Evolutionary conservation across 2,329 filamentous ascomycete species (phyloP).

Genomic region (Diplodia sapinea): DNA sequence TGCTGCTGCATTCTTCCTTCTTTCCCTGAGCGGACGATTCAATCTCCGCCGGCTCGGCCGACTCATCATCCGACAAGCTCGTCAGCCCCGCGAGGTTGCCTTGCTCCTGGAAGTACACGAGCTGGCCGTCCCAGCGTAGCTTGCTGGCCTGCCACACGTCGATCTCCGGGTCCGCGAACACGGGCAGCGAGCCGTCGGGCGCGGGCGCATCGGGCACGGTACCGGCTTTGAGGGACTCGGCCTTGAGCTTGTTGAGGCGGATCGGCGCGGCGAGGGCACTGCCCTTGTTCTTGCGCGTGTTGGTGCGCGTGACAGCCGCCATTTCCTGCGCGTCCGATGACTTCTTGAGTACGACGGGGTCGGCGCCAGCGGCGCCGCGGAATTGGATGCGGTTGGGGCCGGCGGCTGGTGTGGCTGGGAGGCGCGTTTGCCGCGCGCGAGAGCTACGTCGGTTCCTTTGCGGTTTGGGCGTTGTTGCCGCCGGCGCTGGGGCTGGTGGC

Average conservation of each 20-base stretch:
- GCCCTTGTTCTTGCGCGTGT: conserved; percentile 59
- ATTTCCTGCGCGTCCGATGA: conserved; percentile 57
- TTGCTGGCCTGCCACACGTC: conserved; percentile 30
- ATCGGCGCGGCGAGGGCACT: conserved; percentile 52
- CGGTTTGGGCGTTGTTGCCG: conserved; percentile 18
- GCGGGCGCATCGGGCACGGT: conserved; percentile 10
- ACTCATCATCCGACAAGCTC: conserved; percentile 21
- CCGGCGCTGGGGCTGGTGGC: conserved; percentile 30
- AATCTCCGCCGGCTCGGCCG: conserved; percentile 32
- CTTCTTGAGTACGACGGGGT: conserved; percentile 54
- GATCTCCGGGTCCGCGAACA: conserved; percentile 12
- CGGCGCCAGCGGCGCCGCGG: conserved; percentile 49
- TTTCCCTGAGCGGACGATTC: conserved; percentile 4
- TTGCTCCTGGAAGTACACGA: conserved; percentile 53
- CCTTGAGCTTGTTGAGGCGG: conserved; percentile 51
- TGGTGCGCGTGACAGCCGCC: conserved; percentile 52
- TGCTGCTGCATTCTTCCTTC: background rate
- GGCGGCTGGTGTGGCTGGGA: conserved; percentile 39
- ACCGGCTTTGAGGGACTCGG: conserved; percentile 37
- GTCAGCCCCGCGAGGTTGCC: conserved; percentile 6
- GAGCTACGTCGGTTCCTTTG: conserved; percentile 42
- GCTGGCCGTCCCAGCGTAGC: conserved; percentile 54
- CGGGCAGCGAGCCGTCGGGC: background rate
- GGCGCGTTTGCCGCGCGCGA: conserved; percentile 44
- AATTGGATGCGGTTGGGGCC: conserved; percentile 52